phyloP scores from a whole-genome alignment of 345 rosid species.

The Eucalyptus lansdowneana region DNA sequence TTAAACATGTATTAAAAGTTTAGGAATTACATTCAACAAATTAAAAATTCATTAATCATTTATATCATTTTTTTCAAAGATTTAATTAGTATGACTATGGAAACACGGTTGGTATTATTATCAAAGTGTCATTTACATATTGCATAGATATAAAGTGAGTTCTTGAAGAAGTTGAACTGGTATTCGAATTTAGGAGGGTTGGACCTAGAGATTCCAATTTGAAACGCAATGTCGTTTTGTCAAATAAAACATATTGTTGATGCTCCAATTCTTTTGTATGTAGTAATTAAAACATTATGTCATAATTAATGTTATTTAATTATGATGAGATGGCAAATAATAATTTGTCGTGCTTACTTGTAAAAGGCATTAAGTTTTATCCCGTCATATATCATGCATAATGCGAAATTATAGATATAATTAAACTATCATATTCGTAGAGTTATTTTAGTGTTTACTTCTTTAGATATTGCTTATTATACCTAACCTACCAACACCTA shows the following conservation, averaged over 20 bases:
- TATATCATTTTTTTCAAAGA: not conserved
- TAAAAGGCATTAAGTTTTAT: not conserved
- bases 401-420: not conserved
- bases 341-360: not conserved
- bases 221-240: not conserved
- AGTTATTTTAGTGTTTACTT: not conserved
- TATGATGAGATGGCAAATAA: not conserved
- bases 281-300: not conserved
- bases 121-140: not conserved
- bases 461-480: not conserved
- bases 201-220: not conserved
- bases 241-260: not conserved
- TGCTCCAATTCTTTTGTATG: not conserved
- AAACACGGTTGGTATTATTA: not conserved
- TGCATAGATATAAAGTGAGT: not conserved
- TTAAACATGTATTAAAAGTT: no score
- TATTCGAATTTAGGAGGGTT: not conserved
- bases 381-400: not conserved
- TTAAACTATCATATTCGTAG: not conserved
- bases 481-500: not conserved
- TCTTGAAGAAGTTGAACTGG: not conserved
- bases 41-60: no score
- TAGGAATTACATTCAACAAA: not conserved
- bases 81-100: not conserved
- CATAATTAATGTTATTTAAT: not conserved